Conservation (phyloP, 345 rosid genomes). For the Pistacia integerrima region DNA sequence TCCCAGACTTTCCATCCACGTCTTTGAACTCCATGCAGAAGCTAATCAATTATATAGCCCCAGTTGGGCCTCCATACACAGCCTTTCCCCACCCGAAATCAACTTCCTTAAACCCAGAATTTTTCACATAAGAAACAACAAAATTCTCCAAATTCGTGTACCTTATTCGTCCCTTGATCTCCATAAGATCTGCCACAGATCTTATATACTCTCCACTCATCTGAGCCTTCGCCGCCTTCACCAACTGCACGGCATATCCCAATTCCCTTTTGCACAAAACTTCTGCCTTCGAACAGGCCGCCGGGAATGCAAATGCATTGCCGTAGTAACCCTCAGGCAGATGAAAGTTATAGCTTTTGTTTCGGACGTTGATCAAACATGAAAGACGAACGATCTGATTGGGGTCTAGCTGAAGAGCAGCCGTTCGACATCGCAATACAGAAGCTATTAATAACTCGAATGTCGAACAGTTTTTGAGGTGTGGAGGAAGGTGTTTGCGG, state of each 20-base stretch:
- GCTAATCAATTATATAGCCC: neutral
- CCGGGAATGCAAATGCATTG: conserved; percentile 22
- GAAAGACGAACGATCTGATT: conserved; percentile 16
- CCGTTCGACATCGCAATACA: conserved; percentile 24
- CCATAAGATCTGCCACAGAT: conserved; percentile 15
- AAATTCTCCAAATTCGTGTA: neutral
- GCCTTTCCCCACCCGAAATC: conserved; percentile 36
- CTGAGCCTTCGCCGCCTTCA: conserved; percentile 18
- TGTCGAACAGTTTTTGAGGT: conserved; percentile 10
- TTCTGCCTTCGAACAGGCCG: conserved; percentile 9
- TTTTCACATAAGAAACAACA: neutral
- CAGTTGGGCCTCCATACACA: conserved; percentile 16
- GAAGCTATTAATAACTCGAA: conserved; percentile 21
- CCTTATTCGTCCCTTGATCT: conserved; percentile 7
- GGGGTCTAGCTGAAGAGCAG: conserved; percentile 21
- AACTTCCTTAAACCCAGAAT: conserved; percentile 3
- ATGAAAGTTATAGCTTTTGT: neutral
- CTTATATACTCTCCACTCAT: conserved; percentile 21
- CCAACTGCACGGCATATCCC: conserved; percentile 19
- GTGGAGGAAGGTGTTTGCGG: conserved; percentile 1
- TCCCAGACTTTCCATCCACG: conserved; percentile 21
- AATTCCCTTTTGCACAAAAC: neutral
- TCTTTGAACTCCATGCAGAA: conserved; percentile 8
- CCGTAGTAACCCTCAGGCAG: conserved; percentile 33
- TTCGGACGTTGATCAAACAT: neutral